These are phyloP conservation scores for Wickerhamomyces sydowiorum DNA, from an alignment of 805 yeast species.

Conservation along the genomic window DNA sequence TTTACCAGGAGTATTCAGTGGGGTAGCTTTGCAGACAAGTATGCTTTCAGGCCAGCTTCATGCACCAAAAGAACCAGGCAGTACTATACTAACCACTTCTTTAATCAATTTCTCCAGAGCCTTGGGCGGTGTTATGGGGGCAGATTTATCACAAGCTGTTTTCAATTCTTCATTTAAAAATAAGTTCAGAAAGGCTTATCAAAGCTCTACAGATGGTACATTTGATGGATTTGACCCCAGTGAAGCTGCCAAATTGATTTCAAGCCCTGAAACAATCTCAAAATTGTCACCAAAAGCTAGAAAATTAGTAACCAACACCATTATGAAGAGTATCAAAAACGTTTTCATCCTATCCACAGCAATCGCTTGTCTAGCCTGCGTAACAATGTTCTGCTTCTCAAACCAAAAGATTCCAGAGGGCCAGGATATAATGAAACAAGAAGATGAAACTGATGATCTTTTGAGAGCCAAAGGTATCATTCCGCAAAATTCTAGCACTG, in stretches of 20 bases:
- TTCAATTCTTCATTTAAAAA: slow-evolving; percentile 26
- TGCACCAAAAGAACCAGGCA: slow-evolving; percentile 47
- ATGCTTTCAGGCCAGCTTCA: slow-evolving; percentile 39
- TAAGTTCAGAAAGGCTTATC: not conserved
- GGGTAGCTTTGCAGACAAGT: slow-evolving; percentile 40
- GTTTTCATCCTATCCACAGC: slow-evolving; percentile 37
- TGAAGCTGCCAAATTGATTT: not conserved
- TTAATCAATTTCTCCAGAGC: slow-evolving; percentile 38
- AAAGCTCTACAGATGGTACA: not conserved
- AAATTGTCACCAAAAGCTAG: slow-evolving; percentile 1
- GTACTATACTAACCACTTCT: slow-evolving; percentile 42
- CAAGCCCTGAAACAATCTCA: slow-evolving; percentile 5
- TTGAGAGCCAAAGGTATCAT: not conserved
- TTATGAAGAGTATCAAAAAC: slow-evolving; percentile 34
- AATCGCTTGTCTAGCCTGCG: slow-evolving; percentile 25
- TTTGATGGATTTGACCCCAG: too few species aligned
- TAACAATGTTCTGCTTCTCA: slow-evolving; percentile 33
- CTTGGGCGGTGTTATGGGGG: slow-evolving; percentile 40
- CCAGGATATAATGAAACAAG: not conserved
- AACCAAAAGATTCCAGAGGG: slow-evolving; percentile 35
- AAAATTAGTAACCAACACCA: slow-evolving; percentile 8
- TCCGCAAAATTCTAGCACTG: not conserved
- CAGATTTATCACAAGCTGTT: slow-evolving; percentile 36
- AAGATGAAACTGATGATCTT: not conserved
- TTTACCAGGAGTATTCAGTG: slow-evolving; percentile 41